Evolutionary conservation across 2,329 filamentous ascomycete species (phyloP), one percentile per base, ranked within the genome.

Genomic region (Cryphonectria carpinicola): DNA sequence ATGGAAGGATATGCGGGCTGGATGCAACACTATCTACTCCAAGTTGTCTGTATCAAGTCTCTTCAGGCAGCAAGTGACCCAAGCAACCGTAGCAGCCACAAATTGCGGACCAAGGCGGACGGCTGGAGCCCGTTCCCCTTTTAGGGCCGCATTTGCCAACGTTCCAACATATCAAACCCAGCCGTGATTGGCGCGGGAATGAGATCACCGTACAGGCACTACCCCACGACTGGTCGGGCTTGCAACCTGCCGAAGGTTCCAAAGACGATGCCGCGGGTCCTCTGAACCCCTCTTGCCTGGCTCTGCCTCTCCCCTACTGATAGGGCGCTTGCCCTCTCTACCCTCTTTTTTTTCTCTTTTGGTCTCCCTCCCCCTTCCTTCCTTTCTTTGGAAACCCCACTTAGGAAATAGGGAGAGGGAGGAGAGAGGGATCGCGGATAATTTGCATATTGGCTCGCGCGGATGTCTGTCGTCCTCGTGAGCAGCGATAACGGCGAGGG

Each of bases 121-220:
- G 25, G 54, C 54, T 32, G 60, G 60, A 35, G 10, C 32, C 19
- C 61, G 41, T 49, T 3, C 46, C 35, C 37, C 13, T 11, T 64
- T 17, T 39, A 43, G 35, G 46, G n/a, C 37, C 39, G 37, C 22
- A 39, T 39, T n/a, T 49, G 41, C 61, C 37, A 46, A 25, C 46
- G 4, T 32, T 22, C 37, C 37, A 41, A 14, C 37, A 32, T 19
- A 11, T 8, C 62, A 65, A n/a, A 35, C 28, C 28, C 56, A 22
- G 54, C 56, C 49, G 64, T 70, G 64, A 70, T 70, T 67, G 68
- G 68, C 56, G 68, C 68, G 68, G 43, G 56, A 67, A 66, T 70
- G 64, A 66, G 68, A 70, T 67, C 64, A 70, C 66, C 25, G 28
- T 65, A 28, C 54, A 66, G 52, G 67, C 52, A 65, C 62, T 37